Percentiles rank a stretch among this genome's conserved stretches.
Conservation (phyloP, 148 eudicot genomes). For the Tetragonia tetragonoides region DNA sequence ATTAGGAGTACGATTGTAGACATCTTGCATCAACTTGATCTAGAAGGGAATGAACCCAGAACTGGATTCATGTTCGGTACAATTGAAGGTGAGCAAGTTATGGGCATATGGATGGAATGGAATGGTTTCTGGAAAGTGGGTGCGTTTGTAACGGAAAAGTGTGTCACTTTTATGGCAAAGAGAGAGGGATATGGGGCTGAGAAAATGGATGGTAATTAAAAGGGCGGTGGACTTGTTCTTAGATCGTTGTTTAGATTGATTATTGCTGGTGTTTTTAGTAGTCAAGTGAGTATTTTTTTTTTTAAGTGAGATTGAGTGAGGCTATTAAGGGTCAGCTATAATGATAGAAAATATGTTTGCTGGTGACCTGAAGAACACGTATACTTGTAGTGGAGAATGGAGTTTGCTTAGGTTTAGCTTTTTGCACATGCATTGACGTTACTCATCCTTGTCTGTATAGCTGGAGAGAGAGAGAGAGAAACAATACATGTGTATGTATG, state of each 20-base stretch:
- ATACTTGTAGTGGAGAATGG: constrained; percentile 4
- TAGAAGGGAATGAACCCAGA: too few species aligned
- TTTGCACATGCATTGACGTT: constrained; percentile 20
- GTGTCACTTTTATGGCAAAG: background rate
- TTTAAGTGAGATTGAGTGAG: constrained; percentile 2
- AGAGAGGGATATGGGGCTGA: background rate
- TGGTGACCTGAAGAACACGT: constrained; percentile 24
- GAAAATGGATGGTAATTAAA: background rate
- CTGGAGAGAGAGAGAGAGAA: background rate
- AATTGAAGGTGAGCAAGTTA: background rate
- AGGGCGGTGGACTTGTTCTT: background rate
- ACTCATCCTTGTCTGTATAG: constrained; percentile 16
- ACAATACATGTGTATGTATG: background rate
- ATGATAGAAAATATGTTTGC: background rate
- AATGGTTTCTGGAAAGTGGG: constrained; percentile 20
- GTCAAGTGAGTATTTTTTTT: background rate
- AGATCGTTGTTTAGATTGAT: constrained; percentile 18
- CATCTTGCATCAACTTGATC: background rate
- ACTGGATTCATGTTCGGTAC: background rate
- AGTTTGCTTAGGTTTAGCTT: constrained; percentile 9
- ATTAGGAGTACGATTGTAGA: too few species aligned
- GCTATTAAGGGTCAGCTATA: background rate
- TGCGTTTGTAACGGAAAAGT: constrained; percentile 1
- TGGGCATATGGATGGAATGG: constrained; percentile 1
- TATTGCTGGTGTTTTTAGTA: background rate